Percentiles rank a stretch among this genome's conserved stretches.
Conservation (phyloP, 2,329 filamentous ascomycete genomes). For the Lasiodiplodia gonubiensis region DNA sequence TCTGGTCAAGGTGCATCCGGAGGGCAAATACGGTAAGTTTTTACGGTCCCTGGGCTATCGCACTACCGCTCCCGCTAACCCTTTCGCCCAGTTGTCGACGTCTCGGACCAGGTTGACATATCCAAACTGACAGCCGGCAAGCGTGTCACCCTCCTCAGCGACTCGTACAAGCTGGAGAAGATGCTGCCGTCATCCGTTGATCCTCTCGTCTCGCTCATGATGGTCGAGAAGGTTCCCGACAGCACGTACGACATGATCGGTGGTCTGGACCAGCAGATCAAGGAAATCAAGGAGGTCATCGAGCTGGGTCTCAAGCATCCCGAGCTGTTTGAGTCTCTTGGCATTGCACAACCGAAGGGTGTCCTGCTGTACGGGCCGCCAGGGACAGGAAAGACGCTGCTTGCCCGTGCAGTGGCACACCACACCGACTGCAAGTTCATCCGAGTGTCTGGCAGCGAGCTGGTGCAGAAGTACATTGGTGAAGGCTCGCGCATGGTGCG, state of each 20-base stretch:
- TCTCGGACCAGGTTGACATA: conserved; percentile 92
- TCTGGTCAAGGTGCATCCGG: conserved; percentile 96
- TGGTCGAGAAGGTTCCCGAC: conserved; percentile 99
- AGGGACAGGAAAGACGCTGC: conserved; percentile 93
- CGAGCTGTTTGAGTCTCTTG: conserved; percentile 97
- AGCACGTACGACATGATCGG: conserved; percentile 99
- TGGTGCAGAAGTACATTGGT: conserved; percentile 99
- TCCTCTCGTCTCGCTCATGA: conserved; percentile 98
- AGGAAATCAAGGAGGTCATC: conserved; percentile 99
- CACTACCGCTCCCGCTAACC: conserved; percentile 14
- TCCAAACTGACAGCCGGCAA: conserved; percentile 96
- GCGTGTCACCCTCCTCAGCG: conserved; percentile 93
- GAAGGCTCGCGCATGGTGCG: conserved; percentile 98
- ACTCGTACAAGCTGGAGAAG: conserved; percentile 98
- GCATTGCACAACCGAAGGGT: conserved; percentile 97
- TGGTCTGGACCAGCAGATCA: conserved; percentile 97
- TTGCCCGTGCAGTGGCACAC: conserved; percentile 94
- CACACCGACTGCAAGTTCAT: conserved; percentile 99
- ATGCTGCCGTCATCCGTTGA: conserved; percentile 98
- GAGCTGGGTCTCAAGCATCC: conserved; percentile 98
- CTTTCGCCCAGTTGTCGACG: conserved; percentile 79
- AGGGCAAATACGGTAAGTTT: conserved; percentile 95
- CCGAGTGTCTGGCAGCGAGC: conserved; percentile 89
- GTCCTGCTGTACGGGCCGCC: conserved; percentile 95
- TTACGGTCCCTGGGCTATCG: not conserved